A percentile compares a stretch with the other conserved stretches of the same genome.
phyloP scores from a whole-genome alignment of 768 basidiomycete genomes.

The Russula lepida region DNA sequence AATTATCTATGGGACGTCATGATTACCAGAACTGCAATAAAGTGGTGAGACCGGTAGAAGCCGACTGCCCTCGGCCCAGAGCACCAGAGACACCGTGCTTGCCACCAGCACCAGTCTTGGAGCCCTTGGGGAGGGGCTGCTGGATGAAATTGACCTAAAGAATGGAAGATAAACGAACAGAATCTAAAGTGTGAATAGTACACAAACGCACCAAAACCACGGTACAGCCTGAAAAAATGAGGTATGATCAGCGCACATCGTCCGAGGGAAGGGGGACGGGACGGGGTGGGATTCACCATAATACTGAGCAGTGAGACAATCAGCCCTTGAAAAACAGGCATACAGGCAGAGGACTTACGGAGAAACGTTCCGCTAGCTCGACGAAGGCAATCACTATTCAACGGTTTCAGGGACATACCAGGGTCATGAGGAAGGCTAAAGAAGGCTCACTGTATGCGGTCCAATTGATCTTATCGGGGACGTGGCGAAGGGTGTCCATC shows the following conservation, averaged over 20 bases:
- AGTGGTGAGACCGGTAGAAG: slow-evolving; percentile 24
- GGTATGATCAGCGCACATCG: neutral
- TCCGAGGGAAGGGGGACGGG: neutral
- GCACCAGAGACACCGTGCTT: slow-evolving; percentile 22
- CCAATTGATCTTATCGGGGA: slow-evolving; percentile 23
- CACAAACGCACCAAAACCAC: slow-evolving; percentile 14
- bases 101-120: slow-evolving; percentile 22
- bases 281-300: slow-evolving; percentile 7
- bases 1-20: slow-evolving; percentile 11
- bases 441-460: slow-evolving; percentile 13
- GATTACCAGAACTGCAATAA: slow-evolving; percentile 25
- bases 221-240: slow-evolving; percentile 14
- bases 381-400: slow-evolving; percentile 25
- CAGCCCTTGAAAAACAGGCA: neutral
- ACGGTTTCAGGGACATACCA: neutral
- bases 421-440: neutral
- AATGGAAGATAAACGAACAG: neutral
- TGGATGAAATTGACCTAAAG: slow-evolving; percentile 26
- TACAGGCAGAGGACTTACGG: slow-evolving; percentile 11
- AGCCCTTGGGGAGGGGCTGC: slow-evolving; percentile 23
- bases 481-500: slow-evolving; percentile 21
- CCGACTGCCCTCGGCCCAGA: slow-evolving; percentile 21
- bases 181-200: neutral
- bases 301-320: slow-evolving; percentile 9
- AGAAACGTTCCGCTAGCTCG: slow-evolving; percentile 27